Base-by-base conservation (phyloP, 1,284 basidiomycete species). In the Tremellales sp. region DNA sequence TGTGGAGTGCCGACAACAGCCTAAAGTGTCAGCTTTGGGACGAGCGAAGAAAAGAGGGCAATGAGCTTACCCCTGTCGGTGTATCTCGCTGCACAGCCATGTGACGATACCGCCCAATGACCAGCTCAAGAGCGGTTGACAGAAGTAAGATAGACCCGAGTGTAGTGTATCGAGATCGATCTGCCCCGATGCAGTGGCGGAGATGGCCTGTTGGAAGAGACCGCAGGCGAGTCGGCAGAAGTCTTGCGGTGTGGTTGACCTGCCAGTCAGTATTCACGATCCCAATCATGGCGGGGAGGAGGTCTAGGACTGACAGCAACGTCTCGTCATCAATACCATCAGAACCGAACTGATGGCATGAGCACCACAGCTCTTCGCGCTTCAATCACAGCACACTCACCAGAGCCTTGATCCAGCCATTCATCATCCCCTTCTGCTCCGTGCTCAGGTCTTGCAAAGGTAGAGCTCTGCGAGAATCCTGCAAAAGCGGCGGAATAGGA, bases 41-140 rank as follows among this genome's bases (percentile, higher is more conserved):
- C n/a, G n/a, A n/a, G n/a, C n/a, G n/a, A n/a, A n/a, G n/a, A n/a
- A n/a, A n/a, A n/a, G n/a, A n/a, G n/a, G n/a, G n/a, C n/a, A n/a
- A 15, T 7, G 15, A 6, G 57, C 68, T 60, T 39, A 68, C 71
- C 74, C 71, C 48, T 68, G 65, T 6, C 73, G 56, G 29, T 60
- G 56, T 23, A 70, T 68, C 56, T 75, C 74, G 15, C 43, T 46
- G 29, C 64, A 67, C 6, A 75, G 59, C 75, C 75, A 76, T 1
- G 58, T 57, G 44, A 79, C 57, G 11, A 78, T 75, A 0, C 75
- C 75, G 2, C 75, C 76, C n/a, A 79, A 58, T 10, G 77, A 75
- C 70, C 77, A 80, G 55, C 73, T 76, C 3, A 80, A 63, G 1
- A 80, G 61, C 17, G 78, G 76, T 54, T 79, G 77, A 2, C 75